phyloP scores from a whole-genome alignment of 306 rosid species.

The Amphicarpaea edgeworthii region DNA sequence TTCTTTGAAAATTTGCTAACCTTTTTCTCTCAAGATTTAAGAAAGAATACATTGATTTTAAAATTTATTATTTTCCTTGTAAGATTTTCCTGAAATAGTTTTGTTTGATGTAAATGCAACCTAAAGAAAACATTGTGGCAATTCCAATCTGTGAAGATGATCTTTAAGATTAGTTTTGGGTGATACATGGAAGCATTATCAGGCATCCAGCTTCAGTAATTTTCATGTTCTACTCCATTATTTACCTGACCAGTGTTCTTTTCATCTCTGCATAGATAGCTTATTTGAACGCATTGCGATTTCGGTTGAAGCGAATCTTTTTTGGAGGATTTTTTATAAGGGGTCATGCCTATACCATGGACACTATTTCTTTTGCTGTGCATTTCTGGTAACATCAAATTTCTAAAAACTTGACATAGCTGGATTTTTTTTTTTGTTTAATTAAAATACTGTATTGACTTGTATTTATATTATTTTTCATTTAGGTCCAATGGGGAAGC shows the following conservation, averaged over 20 bases:
- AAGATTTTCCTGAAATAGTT: too few relatives aligned
- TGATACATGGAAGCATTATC: constrained; percentile 21
- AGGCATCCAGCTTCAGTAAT: constrained; percentile 24
- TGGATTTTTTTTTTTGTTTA: not conserved
- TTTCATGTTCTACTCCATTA: constrained; percentile 22
- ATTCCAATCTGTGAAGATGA: constrained; percentile 16
- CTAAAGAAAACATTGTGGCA: constrained; percentile 31
- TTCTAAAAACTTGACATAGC: not conserved
- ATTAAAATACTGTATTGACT: constrained; percentile 30
- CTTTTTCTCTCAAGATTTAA: too few relatives aligned
- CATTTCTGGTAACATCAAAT: constrained; percentile 77
- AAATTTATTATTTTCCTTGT: too few relatives aligned
- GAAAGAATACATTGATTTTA: too few relatives aligned
- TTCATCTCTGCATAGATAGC: constrained; percentile 69
- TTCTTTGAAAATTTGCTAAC: too few relatives aligned
- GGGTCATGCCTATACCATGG: constrained; percentile 99
- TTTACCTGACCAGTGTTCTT: constrained; percentile 32
- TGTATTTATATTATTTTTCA: constrained; percentile 42
- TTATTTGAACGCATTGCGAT: constrained; percentile 87
- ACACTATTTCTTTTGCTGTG: constrained; percentile 95
- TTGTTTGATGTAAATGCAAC: not conserved
- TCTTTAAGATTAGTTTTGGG: constrained; percentile 14
- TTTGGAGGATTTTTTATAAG: constrained; percentile 99
- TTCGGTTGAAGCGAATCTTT: constrained; percentile 89
- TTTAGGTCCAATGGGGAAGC: constrained; percentile 95